Evolutionary conservation across 1,284 basidiomycete species (phyloP), one percentile per base, ranked within the genome.

Genomic region (Anthracocystis panici-leucophaei): DNA sequence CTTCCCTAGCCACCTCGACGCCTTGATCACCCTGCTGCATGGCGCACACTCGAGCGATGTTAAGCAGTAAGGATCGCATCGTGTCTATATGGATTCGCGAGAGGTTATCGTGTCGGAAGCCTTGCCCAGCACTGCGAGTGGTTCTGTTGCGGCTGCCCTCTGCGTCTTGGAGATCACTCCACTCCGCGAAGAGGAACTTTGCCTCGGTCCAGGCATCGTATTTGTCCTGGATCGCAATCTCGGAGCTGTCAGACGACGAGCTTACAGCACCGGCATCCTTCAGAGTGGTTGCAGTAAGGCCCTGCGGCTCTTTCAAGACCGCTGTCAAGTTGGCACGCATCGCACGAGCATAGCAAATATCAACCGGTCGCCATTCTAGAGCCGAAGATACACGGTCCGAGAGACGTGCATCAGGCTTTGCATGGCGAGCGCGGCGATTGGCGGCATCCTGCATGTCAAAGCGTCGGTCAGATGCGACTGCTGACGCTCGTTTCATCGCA

Each of bases 201-300:
- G 66, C 55, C 42, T 69, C 72, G 3, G 52, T 18, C 72, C 72
- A 75, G 5, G 56, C 50, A 21, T 75, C 63, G 48, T 62, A 66
- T 3, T 18, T 46, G 33, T 9, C 45, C 18, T 38, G 14, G 25
- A 40, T 33, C 6, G 18, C 35, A 18, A n/a, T 23, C 31, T 29
- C n/a, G n/a, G 48, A 11, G 48, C 48, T 49, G 29, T 20, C 48
- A 29, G 48, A 0, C 27, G 48, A 49, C 48, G 48, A 12, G 48
- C n/a, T 20, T 49, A 12, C 14, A 9, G 27, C 27, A 21, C 20
- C 29, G 20, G 7, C 41, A 10, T 31, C 20, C 29, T 55, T 23
- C 42, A 46, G 11, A 5, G 20, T 23, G 9, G 11, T 7, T 25
- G 63, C 68, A 9, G 71, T 69, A 21, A 74, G 65, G 27, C 65